These are phyloP conservation scores for Dryas integrifolia DNA, from an alignment of 331 rosid species.

Conservation along the genomic window DNA sequence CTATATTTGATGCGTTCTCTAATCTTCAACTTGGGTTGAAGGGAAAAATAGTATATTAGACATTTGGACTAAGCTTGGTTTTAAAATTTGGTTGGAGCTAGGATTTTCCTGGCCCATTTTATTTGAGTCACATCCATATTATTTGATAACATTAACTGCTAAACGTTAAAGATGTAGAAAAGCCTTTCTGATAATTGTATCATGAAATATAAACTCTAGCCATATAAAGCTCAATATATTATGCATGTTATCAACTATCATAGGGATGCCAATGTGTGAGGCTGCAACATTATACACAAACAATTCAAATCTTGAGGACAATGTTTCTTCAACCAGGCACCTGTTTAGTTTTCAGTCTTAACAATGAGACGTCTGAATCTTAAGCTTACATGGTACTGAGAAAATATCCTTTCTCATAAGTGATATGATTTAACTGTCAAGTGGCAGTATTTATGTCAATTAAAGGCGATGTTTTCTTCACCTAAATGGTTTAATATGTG, in stretches of 20 bases:
- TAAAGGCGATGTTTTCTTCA: neutral
- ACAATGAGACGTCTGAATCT: neutral
- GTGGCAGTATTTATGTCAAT: neutral
- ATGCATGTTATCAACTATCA: neutral
- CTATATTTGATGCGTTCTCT: neutral
- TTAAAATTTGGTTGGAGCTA: constrained; percentile 6
- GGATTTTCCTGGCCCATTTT: neutral
- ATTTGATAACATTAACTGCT: neutral
- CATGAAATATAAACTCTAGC: neutral
- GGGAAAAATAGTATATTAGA: neutral
- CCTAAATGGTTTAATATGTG: constrained; percentile 16
- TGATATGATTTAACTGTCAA: neutral
- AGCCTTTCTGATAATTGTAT: no score
- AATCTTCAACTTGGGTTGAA: neutral
- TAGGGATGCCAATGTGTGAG: neutral
- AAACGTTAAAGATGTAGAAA: neutral
- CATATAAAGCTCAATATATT: neutral
- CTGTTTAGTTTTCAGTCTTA: neutral
- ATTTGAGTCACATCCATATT: neutral
- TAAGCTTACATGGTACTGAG: neutral
- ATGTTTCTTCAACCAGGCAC: neutral
- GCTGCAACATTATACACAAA: neutral
- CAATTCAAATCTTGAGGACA: neutral
- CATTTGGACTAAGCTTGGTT: neutral
- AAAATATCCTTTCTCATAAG: neutral